phyloP scores from a whole-genome alignment of 257 asterid genomes.

The Striga asiatica region DNA sequence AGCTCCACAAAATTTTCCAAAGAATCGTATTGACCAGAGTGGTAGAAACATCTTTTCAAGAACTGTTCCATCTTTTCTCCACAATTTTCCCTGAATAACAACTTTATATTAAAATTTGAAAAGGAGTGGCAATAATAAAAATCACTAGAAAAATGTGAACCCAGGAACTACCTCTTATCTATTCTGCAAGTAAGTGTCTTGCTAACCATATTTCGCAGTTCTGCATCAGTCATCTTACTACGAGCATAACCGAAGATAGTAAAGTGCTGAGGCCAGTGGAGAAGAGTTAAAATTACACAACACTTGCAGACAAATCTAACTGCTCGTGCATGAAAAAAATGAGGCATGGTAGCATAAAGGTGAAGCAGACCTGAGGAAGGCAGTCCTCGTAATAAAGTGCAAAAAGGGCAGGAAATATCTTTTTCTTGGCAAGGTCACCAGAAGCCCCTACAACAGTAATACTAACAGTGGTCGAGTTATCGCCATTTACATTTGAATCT shows the following conservation, averaged over 20 bases:
- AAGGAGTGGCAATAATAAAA: conserved; percentile 1
- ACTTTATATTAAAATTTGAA: background rate
- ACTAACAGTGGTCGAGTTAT: conserved; percentile 66
- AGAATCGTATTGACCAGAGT: conserved; percentile 84
- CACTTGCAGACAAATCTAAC: background rate
- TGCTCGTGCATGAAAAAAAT: background rate
- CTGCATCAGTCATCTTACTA: conserved; percentile 94
- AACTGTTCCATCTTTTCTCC: conserved; percentile 90
- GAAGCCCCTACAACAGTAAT: conserved; percentile 96
- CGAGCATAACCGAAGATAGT: conserved; percentile 89
- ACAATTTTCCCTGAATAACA: conserved; percentile 67
- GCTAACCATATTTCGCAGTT: conserved; percentile 82
- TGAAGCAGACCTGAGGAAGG: conserved; percentile 73
- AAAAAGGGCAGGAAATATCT: conserved; percentile 96
- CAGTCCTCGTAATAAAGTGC: conserved; percentile 90
- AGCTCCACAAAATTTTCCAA: conserved; percentile 57
- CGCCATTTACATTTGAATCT: conserved; percentile 16
- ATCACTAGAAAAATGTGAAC: background rate
- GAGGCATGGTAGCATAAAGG: background rate
- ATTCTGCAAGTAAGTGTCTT: conserved; percentile 92
- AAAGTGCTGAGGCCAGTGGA: conserved; percentile 57
- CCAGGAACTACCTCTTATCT: conserved; percentile 57
- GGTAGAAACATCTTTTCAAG: conserved; percentile 77
- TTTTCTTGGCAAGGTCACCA: conserved; percentile 97
- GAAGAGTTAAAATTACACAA: background rate